Evolutionary conservation across 2,329 filamentous ascomycete genomes (phyloP).

Genomic region (Cladosporium sp.): DNA sequence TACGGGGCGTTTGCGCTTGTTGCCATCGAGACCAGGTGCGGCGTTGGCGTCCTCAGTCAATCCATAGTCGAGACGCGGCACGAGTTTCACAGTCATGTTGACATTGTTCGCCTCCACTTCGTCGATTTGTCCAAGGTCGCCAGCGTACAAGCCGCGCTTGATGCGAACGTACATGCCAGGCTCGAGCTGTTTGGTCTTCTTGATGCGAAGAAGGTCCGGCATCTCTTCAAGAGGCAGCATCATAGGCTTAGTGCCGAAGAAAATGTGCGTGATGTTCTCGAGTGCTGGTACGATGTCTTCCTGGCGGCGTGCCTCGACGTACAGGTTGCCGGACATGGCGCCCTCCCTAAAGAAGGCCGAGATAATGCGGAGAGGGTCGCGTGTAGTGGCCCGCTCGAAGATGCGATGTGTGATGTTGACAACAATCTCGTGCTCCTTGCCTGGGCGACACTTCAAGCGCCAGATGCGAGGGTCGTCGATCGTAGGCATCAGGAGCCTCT

Average conservation of each 20-base stretch:
- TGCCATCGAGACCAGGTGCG: conserved; percentile 25
- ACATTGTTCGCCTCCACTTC: conserved; percentile 90
- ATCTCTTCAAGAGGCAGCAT: conserved; percentile 95
- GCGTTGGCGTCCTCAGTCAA: conserved; percentile 67
- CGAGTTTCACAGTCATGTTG: conserved; percentile 77
- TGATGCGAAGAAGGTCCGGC: conserved; percentile 87
- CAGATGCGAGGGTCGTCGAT: conserved; percentile 96
- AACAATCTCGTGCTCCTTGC: conserved; percentile 89
- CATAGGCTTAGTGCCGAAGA: conserved; percentile 78
- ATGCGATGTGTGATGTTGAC: conserved; percentile 83
- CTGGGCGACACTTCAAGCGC: conserved; percentile 86
- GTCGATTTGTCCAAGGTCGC: conserved; percentile 85
- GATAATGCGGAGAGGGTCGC: conserved; percentile 76
- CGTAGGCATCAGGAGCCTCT: conserved; percentile 79
- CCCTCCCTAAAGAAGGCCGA: conserved; percentile 86
- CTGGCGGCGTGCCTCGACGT: conserved; percentile 83
- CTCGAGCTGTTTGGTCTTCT: conserved; percentile 76
- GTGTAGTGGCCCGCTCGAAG: conserved; percentile 69
- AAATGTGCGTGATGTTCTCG: conserved; percentile 81
- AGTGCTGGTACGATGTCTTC: conserved; percentile 78
- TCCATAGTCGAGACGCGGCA: conserved; percentile 89
- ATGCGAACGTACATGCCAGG: conserved; percentile 90
- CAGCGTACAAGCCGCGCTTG: conserved; percentile 71
- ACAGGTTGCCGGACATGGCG: conserved; percentile 89
- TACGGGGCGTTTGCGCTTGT: conserved; percentile 70